Evolutionary conservation across 1,284 basidiomycete species (phyloP), one percentile per base, ranked within the genome.

Genomic region (Gomphus bonarii): DNA sequence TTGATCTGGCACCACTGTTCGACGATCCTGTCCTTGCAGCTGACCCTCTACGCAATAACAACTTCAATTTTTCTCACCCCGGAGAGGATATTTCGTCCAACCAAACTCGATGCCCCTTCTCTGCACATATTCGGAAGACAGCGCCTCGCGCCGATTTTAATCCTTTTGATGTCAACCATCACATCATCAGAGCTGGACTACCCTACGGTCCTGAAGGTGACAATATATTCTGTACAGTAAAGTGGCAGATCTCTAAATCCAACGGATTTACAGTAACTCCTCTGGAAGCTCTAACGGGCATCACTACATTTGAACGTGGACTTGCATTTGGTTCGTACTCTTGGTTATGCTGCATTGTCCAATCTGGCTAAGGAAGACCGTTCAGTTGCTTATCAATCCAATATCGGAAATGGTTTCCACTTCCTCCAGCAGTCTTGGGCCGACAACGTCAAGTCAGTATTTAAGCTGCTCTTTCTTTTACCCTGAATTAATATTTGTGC

Each of bases 101-200:
- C 63, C 70, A 74, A 60, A 72, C 70, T 46, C 69, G 70, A 18
- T 81, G 79, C 65, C 79, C 80, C 0, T 81, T 79, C 67, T 72
- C 75, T 55, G 76, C 78, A 6, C 80, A 81, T 62, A 68, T 76
- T 53, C 74, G 79, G 55, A 81, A 80, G 70, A 75, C 76, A 1
- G 72, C 73, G 60, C 80, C 80, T 18, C 73, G 80, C n/a, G 69
- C 68, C n/a, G 76, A 78, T 59, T 67, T 78, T n/a, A 66, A 25
- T 28, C 28, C 22, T 59, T 59, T 42, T 54, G 14, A 42, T n/a
- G n/a, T 22, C 14, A n/a, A 12, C 11, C 69, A 67, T 36, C 67
- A 72, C 31, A 76, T 77, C 58, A 68, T 72, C 59, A 73, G 76
- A 38, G 71, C 73, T 12, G 11, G 33, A 2, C 33, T 35, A 35